Evolutionary conservation across 495 filamentous ascomycete genomes (phyloP), one percentile per base, ranked within the genome.

Genomic region (Neurospora sp.): DNA sequence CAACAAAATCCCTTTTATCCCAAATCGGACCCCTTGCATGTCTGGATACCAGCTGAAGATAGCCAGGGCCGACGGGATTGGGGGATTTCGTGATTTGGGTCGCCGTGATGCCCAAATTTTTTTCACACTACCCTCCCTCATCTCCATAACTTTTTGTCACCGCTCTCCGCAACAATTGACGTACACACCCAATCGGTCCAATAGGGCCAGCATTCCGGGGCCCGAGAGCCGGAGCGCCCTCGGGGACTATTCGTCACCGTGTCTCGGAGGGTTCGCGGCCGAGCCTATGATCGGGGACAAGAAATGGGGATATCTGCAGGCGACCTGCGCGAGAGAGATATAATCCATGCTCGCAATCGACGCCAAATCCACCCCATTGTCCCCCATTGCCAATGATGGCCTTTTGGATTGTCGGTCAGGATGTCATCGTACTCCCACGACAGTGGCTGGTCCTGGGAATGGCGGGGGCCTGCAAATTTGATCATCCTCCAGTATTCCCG

Each of bases 41-140:
- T n/a, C 61, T 68, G 44, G 69, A 71, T 31, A 22, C 41, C 72
- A 75, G 74, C 72, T 73, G 72, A 75, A 73, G 39, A 61, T 61
- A 35, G 41, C 68, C 59, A 20, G 69, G 40, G 53, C 14, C 12
- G 14, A 61, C 6, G 27, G 12, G 53, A 61, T 61, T 61, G 53
- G 53, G 53, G 53, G 53, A 18, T 53, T 53, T 1, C 2, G 46
- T 46, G 8, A n/a, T 46, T 11, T 20, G 10, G 20, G 20, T 27
- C 20, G 20, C 20, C 20, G 20, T 53, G 46, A 14, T 53, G 46
- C 20, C 20, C 46, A 53, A 53, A 12, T 4, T 53, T 11, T 53
- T 53, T 53, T 27, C 46, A 61, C 53, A 31, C 53, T 35, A 31
- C 53, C 53, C 22, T 61, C 53, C 22, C 16, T 61, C 22, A 61